A percentile compares a stretch with the other conserved stretches of the same genome.
These are phyloP conservation scores for Aspergillus conjunctus DNA, from an alignment of 495 filamentous ascomycete species.

Conservation along the genomic window DNA sequence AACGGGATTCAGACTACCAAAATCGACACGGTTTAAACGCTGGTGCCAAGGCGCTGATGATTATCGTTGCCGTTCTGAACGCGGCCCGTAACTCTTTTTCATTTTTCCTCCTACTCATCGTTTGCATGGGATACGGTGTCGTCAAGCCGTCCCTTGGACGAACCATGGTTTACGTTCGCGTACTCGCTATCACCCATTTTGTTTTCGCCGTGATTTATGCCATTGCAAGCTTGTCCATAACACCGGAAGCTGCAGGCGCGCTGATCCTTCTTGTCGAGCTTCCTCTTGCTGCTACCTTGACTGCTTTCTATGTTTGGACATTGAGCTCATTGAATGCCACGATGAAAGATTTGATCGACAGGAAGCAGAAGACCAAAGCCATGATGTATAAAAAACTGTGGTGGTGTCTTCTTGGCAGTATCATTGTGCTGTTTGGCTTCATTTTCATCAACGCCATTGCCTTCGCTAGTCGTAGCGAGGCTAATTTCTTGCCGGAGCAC, in stretches of 20 bases:
- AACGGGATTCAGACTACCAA: conserved; percentile 67
- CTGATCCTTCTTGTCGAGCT: conserved; percentile 95
- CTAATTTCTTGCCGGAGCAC: conserved; percentile 89
- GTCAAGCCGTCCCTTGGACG: conserved; percentile 92
- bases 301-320: conserved; percentile 98
- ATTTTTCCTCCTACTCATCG: conserved; percentile 97
- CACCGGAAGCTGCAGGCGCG: conserved; percentile 71
- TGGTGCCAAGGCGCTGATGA: conserved; percentile 80
- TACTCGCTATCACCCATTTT: conserved; percentile 88
- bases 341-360: conserved; percentile 90
- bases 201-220: conserved; percentile 93
- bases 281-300: conserved; percentile 87
- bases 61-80: conserved; percentile 88
- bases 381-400: conserved; percentile 98
- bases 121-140: conserved; percentile 99
- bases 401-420: conserved; percentile 93
- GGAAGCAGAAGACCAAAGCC: conserved; percentile 91
- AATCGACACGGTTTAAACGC: conserved; percentile 83
- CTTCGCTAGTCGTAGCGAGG: conserved; percentile 79
- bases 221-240: conserved; percentile 84
- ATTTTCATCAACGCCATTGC: conserved; percentile 95
- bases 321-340: conserved; percentile 92
- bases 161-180: conserved; percentile 93
- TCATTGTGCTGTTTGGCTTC: conserved; percentile 94
- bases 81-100: conserved; percentile 95